Conservation (phyloP, 2,329 filamentous ascomycete genomes). For the Aureobasidium lini region DNA sequence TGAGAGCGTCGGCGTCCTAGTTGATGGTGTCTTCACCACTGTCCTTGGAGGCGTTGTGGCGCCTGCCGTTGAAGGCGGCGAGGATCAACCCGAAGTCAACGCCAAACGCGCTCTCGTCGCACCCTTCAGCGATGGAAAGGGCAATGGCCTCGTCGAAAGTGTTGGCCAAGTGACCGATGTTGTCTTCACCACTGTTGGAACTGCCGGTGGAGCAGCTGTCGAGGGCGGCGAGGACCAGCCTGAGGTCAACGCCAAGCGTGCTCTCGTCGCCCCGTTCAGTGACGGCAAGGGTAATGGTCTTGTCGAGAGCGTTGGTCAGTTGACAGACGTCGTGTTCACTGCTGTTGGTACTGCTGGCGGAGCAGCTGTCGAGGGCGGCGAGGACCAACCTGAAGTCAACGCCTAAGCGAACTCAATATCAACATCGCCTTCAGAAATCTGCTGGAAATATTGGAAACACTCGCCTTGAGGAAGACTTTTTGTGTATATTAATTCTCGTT, state of each 20-base stretch:
- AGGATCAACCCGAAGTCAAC: background rate
- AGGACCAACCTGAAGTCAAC: background rate
- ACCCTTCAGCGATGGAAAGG: background rate
- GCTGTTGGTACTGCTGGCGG: background rate
- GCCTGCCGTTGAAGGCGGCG: background rate
- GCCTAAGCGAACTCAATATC: background rate
- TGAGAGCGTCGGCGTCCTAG: background rate
- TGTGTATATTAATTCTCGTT: no score
- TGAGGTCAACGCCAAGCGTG: background rate
- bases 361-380: background rate
- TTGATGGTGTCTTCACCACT: background rate
- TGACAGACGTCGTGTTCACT: background rate
- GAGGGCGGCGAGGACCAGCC: background rate
- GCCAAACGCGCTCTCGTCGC: background rate
- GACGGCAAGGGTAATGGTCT: background rate
- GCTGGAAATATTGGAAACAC: no score
- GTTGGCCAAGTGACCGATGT: background rate
- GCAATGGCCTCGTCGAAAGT: background rate
- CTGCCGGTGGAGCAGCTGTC: background rate
- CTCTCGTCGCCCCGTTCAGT: background rate
- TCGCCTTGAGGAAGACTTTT: no score
- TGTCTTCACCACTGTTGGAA: background rate
- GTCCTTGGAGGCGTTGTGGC: background rate
- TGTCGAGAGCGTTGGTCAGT: background rate
- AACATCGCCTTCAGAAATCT: no score